Base-by-base conservation (phyloP, 1,284 basidiomycete genomes). In the Trichosporon sp. region DNA sequence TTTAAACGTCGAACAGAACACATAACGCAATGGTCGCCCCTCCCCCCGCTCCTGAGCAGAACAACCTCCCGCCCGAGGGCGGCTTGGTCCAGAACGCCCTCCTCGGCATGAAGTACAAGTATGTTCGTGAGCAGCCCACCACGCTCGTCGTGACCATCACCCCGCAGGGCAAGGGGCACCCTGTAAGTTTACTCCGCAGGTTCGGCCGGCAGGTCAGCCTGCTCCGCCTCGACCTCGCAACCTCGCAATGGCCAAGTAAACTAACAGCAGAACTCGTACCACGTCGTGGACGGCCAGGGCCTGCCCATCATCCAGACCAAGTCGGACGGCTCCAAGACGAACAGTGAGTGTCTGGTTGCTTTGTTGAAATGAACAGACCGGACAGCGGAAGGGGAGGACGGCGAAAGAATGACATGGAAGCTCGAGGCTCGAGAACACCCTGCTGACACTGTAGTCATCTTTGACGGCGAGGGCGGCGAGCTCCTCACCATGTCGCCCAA, bases 401-500 rank as follows among this genome's bases (percentile, higher is more conserved):
- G 26, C 26, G 26, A 26, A 26, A 26, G 26, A 26, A 26, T 26
- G 26, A 26, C 26, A 26, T 26, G 26, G 26, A 26, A 26, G 26
- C 26, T 26, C 26, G 26, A 26, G 26, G 26, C 26, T 26, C 26
- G 26, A 11, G 43, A n/a, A 46, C 16, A n/a, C 14, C 31, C 5
- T 26, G 16, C 59, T 63, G 32, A 63, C 59, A 8, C 11, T 32
- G 32, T 32, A 63, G 59, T 63, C 59, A 63, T 63, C 59, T 63
- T 63, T 31, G 59, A 63, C 32, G 59, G 59, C 32, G 59, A 63
- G 59, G 59, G 59, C 59, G 21, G 32, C 31, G 59, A 63, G 59
- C 59, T 63, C 5, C 32, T 63, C 32, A 19, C 16, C 14, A 37
- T 63, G 14, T 35, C 59, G 59, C 59, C 59, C 3, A 63, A 63